Base-by-base conservation (phyloP, 2,329 filamentous ascomycete genomes). In the Diaporthe eres region DNA sequence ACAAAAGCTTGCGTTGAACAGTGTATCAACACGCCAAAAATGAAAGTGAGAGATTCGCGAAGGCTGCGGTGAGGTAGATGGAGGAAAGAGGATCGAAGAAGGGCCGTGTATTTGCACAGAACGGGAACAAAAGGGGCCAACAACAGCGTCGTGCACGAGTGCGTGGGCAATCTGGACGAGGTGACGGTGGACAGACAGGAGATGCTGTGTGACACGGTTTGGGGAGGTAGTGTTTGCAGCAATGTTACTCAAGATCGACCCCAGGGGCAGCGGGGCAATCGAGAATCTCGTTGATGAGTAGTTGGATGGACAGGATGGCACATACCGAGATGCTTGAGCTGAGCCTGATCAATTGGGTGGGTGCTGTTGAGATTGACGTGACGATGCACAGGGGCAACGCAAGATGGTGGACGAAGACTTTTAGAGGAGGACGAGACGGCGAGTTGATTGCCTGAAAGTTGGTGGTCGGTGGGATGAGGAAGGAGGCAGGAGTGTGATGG, bases 201-300 rank as follows among this genome's bases (percentile, higher is more conserved):
- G 74, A 68, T 53, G 53, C 42, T 68, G 76, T 77, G 71, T 49
- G 76, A 77, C 76, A 60, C 76, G 71, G 74, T 72, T 72, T 68
- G 76, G 74, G 47, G 67, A 77, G 58, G 39, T n/a, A 60, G 44
- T 74, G 74, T 76, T 77, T 76, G 76, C 76, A 74, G 57, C 67
- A 37, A 55, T 53, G 76, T 77, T 70, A 76, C 76, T 72, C 76
- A 74, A 63, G 31, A 37, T 61, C 28, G 67, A 68, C 47, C 55
- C 67, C 61, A 74, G 71, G 74, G 76, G 53, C 51, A 77, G 39
- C 19, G 55, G 44, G 51, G 71, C 58, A 76, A 61, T 60, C n/a
- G 65, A 72, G 74, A 57, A 17, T 44, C 49, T 44, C n/a, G 47
- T 63, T 17, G 42, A 34, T 55, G 58, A 19, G 19, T 19, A 55